These are phyloP conservation scores for Neonectria sp. DNA, from an alignment of 2,329 filamentous ascomycete species.

Conservation along the genomic window DNA sequence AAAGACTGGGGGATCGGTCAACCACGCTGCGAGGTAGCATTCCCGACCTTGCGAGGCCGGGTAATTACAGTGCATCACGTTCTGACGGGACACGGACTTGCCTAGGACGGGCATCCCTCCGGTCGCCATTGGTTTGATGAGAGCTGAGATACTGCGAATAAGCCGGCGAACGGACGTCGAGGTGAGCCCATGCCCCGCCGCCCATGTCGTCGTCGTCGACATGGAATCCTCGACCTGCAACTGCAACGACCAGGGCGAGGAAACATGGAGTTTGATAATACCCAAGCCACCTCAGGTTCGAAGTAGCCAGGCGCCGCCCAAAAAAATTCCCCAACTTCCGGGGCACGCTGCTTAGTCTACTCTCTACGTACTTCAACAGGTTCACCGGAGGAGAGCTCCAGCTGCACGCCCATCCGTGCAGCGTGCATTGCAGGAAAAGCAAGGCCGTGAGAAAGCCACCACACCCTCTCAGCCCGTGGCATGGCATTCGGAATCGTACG, in stretches of 20 bases:
- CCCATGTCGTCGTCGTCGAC: conserved; percentile 3
- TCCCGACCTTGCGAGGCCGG: background rate
- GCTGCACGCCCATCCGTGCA: conserved; percentile 36
- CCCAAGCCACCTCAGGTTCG: background rate
- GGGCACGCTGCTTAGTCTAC: background rate
- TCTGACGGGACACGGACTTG: background rate
- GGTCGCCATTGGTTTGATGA: conserved; percentile 12
- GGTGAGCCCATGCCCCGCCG: conserved; percentile 40
- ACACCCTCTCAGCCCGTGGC: background rate
- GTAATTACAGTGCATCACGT: background rate
- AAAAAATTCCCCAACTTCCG: background rate
- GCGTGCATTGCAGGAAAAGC: conserved; percentile 1
- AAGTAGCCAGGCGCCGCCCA: no score
- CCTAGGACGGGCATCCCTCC: background rate
- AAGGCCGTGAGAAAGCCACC: no score
- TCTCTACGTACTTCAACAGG: background rate
- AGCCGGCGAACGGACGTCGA: conserved; percentile 36
- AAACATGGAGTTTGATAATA: background rate
- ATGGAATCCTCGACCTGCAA: no score
- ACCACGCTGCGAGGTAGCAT: background rate
- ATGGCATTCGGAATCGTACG: conserved; percentile 11
- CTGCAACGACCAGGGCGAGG: no score
- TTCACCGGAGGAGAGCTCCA: conserved; percentile 25
- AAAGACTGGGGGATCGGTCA: background rate
- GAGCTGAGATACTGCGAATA: conserved; percentile 7